Evolutionary conservation across 2,329 filamentous ascomycete species (phyloP), one percentile per base, ranked within the genome.

Genomic region (Hymenoscyphus fructigenus): DNA sequence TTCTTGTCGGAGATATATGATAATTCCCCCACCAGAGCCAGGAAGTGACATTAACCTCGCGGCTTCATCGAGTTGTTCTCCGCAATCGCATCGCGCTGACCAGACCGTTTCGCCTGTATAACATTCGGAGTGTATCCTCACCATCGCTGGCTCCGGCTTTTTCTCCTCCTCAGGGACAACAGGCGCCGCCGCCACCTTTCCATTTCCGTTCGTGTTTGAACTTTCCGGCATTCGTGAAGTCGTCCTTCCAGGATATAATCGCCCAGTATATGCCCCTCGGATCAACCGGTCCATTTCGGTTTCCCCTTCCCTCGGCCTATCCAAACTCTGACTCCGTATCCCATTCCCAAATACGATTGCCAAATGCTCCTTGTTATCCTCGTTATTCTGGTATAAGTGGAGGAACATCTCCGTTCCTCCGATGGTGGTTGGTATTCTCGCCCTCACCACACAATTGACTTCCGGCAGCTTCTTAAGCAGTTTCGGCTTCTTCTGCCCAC

Each of bases 71-170:
- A 99, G 84, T 77, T 99, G 95, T 79, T 99, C 95, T 64, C 95
- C 95, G 77, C 95, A 99, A 79, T 99, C 95, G 80, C 95, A 99
- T 32, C 95, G 88, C 41, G 95, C 94, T 7, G 93, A 97, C 95
- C 95, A 98, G 0, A 96, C 95, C 0, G 95, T 99, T 82, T 99
- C 95, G 65, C 95, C 95, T 0, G 95, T 99, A 78, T 99, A 99
- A 80, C 95, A 99, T 78, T 99, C 95, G 2, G 92, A 96, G 78
- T 99, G 95, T 75, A 99, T 99, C 64, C 95, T 86, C 57, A 99
- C 94, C 47, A 99, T 82, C 0, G 95, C 92, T 0, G 90, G 78
- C 3, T 74, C 74, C 0, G 90, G 78, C 3, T 73, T 74, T 4
- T 68, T 63, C 26, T 69, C 57, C 28, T 65, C 63, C 36, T 66